Conservation (phyloP, 164 flowering plant genomes). For the Akebia trifoliata region DNA sequence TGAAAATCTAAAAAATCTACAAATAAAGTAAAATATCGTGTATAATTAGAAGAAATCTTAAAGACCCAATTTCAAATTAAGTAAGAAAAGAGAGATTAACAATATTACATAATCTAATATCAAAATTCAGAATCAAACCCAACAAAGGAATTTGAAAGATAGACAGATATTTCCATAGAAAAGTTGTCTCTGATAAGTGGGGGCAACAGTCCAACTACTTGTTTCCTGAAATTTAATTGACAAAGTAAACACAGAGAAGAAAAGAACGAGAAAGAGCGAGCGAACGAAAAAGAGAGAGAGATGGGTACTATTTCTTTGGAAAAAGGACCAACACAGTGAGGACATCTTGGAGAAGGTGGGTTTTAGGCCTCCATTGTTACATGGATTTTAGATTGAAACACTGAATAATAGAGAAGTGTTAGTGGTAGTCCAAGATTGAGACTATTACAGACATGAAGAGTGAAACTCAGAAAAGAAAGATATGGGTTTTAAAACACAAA, state of each 20-base stretch:
- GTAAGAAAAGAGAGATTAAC: neutral
- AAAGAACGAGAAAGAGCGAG: too few species aligned
- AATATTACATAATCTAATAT: neutral
- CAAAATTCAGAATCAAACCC: neutral
- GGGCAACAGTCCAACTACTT: constrained; percentile 60
- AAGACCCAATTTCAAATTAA: constrained; percentile 1
- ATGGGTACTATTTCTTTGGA: neutral
- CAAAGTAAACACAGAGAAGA: neutral
- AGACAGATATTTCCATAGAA: constrained; percentile 53
- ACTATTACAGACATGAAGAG: too few species aligned
- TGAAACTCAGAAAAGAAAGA: too few species aligned
- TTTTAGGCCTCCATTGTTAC: too few species aligned
- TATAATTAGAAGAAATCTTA: neutral
- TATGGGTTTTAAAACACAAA: too few species aligned
- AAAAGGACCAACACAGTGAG: neutral
- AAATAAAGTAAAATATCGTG: neutral
- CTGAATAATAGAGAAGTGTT: too few species aligned
- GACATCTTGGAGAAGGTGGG: too few species aligned
- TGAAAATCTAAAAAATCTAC: neutral
- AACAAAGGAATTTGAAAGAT: neutral
- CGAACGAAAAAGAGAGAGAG: too few species aligned
- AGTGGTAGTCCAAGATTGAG: too few species aligned
- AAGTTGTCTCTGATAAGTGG: constrained; percentile 79
- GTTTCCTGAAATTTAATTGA: constrained; percentile 54
- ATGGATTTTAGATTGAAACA: too few species aligned